A percentile compares a stretch with the other conserved stretches of the same genome.
Conservation (phyloP, 305 asterid genomes). For the Galium porrigens region DNA sequence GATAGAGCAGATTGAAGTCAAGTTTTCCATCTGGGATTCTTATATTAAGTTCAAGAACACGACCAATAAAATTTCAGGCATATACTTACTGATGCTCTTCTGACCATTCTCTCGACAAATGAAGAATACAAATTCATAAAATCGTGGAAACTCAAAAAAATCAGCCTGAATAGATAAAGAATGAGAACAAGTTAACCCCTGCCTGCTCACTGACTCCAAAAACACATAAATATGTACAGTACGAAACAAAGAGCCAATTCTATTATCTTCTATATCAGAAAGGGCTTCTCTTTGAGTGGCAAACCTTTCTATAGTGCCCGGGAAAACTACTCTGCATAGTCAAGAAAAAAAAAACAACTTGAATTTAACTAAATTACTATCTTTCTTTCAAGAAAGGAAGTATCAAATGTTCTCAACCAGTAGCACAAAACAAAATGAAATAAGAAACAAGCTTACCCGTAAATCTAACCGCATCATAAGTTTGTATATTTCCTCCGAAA, state of each 20-base stretch:
- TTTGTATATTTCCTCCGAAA: constrained; percentile 62
- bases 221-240: neutral
- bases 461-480: constrained; percentile 51
- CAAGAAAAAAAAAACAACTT: neutral
- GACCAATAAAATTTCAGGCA: constrained; percentile 10
- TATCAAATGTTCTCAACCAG: neutral
- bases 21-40: constrained; percentile 3
- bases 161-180: constrained; percentile 39
- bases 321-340: constrained; percentile 8
- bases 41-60: neutral
- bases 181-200: neutral
- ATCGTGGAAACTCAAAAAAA: constrained; percentile 61
- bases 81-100: constrained; percentile 64
- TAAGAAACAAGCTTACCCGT: constrained; percentile 28
- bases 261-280: neutral
- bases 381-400: constrained; percentile 6
- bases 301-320: neutral
- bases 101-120: constrained; percentile 92
- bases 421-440: no score
- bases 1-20: neutral
- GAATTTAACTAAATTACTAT: neutral
- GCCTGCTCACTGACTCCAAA: neutral
- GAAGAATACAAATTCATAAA: constrained; percentile 85
- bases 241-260: neutral
- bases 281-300: neutral